Base-by-base conservation (phyloP, 352 stramenopile genomes). In the Thraustotheca clavata region DNA sequence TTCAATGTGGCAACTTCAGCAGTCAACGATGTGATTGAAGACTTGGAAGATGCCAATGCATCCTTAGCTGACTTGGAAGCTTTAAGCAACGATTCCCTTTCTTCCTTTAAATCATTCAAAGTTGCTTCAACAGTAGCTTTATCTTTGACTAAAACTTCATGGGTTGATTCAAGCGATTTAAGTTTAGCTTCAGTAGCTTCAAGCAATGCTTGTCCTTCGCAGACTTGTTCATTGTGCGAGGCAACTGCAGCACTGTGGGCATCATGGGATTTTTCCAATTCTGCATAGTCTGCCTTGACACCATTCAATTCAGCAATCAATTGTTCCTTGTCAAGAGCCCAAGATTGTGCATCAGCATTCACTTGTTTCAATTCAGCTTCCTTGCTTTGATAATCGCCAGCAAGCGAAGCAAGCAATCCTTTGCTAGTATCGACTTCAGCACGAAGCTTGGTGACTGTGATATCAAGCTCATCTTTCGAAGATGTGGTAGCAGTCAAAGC, bases 391-490 rank as follows among this genome's bases (percentile, higher is more conserved):
- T 32, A 50, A 22, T 65, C 57, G 4, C 16, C 18, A 9, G 57
- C 41, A 20, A 54, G 38, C 16, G 57, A 35, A n/a, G 24, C 47
- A 31, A 65, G 22, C 6, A 55, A 32, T 16, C 27, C 18, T 20
- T 65, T 40, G 29, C 38, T 65, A 8, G 57, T 55, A 24, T 52
- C 57, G 1, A 11, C 35, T 40, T 65, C 57, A 34, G 57, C 57
- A 29, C 47, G 20, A 7, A 65, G 38, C 11, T 43, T 26, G 18
- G 34, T 33, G 14, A 65, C 32, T 18, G 24, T n/a, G 20, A 57
- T 46, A 14, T 39, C 14, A n/a, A 41, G 20, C 9, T 38, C 38
- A 16, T 27, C 20, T 9, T 65, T 0, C 3, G 40, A 16, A 9
- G 22, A 26, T 24, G 39, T 12, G 9, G 57, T 33, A 16, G 16